Evolutionary conservation across 352 stramenopile species (phyloP).

Genomic region (Phytophthora foliorum): DNA sequence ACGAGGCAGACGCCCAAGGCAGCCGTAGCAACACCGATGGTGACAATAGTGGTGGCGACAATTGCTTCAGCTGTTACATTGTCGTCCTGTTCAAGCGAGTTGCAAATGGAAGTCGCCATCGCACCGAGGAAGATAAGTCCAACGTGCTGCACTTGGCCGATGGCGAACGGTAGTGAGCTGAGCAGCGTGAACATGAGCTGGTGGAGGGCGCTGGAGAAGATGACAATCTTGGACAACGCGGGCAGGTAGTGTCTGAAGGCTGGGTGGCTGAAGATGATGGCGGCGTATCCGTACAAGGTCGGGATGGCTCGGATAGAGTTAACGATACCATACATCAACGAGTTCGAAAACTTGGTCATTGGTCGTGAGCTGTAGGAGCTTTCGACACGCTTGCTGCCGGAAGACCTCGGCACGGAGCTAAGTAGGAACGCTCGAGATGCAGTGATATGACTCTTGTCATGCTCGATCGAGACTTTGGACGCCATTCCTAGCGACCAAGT

Average conservation of each 20-base stretch:
- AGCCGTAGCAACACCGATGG: conserved; percentile 91
- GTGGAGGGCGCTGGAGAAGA: conserved; percentile 97
- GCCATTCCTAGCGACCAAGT: conserved; percentile 21
- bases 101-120: conserved; percentile 93
- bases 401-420: conserved; percentile 19
- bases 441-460: conserved; percentile 27
- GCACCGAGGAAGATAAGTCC: conserved; percentile 97
- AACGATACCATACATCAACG: conserved; percentile 87
- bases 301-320: conserved; percentile 95
- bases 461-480: conserved; percentile 19
- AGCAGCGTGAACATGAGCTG: conserved; percentile 90
- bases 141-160: conserved; percentile 98
- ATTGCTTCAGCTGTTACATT: conserved; percentile 63
- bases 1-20: conserved; percentile 93
- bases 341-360: conserved; percentile 60
- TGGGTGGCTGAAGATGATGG: conserved; percentile 95
- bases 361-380: conserved; percentile 12
- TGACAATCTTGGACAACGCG: conserved; percentile 95
- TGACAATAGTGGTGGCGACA: conserved; percentile 96
- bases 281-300: conserved; percentile 95
- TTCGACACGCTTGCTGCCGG: conserved; percentile 10
- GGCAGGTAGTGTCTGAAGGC: conserved; percentile 88
- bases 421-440: conserved; percentile 29
- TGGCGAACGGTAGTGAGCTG: conserved; percentile 95
- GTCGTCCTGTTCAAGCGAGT: conserved; percentile 69